Evolutionary conservation across 2,329 filamentous ascomycete species (phyloP).

Genomic region (Fusarium sp.): DNA sequence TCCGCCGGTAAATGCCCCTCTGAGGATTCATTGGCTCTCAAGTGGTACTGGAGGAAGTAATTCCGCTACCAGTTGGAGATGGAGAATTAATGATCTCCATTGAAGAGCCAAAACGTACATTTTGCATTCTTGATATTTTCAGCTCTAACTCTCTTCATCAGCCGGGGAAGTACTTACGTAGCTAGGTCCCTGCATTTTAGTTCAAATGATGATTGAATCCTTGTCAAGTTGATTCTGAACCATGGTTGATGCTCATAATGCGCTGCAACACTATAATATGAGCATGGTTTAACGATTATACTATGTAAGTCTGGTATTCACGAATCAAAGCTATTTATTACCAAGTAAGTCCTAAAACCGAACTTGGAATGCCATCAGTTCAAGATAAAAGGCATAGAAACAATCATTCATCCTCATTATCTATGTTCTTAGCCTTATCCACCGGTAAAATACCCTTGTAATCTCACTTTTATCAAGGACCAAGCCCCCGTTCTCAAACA

Average conservation of each 20-base stretch:
- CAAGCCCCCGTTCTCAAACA: constrained; percentile 14
- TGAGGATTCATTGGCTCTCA: constrained; percentile 5
- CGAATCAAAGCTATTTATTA: neutral
- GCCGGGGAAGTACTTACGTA: neutral
- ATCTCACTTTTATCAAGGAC: constrained; percentile 32
- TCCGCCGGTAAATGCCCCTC: constrained; percentile 27
- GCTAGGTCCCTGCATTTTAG: neutral
- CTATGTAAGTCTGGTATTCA: neutral
- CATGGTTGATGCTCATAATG: neutral
- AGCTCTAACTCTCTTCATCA: neutral
- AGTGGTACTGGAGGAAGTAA: constrained; percentile 7
- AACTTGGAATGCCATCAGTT: neutral
- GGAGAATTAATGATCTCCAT: neutral
- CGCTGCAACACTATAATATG: neutral
- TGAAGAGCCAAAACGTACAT: neutral
- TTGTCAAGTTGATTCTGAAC: neutral
- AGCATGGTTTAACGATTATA: neutral
- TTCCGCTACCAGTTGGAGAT: neutral
- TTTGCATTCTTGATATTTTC: neutral
- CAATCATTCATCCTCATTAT: neutral
- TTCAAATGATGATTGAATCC: neutral
- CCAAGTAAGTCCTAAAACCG: neutral
- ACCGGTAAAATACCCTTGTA: constrained; percentile 29
- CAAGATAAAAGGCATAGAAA: neutral
- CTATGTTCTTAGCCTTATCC: neutral